Evolutionary conservation across 495 filamentous ascomycete species (phyloP), one percentile per base, ranked within the genome.

Genomic region (Amniculicola lignicola): DNA sequence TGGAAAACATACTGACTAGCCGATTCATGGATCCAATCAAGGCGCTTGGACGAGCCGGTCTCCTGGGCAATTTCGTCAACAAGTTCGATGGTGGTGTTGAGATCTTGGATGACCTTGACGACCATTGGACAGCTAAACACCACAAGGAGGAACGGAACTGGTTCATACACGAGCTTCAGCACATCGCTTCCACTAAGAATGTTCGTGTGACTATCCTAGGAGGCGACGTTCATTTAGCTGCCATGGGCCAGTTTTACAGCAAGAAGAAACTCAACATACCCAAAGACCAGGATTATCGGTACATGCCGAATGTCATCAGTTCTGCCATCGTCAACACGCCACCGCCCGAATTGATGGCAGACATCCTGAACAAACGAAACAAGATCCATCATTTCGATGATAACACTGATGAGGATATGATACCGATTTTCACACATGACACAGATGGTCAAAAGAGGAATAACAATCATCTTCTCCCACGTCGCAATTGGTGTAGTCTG

Each of bases 91-190:
- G 89, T 47, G 90, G 89, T 37, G 87, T 95, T 4, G 94, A 96
- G 70, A 88, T 98, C 14, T 77, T 95, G 23, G 93, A 97, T 70
- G 89, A 94, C 66, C 75, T 94, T 9, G 87, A 90, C 61, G 93
- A 98, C 69, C 92, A 97, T 66, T 98, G 93, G 93, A 95, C 93
- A 2, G 91, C 93, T 18, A 94, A 88, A 63, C 85, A 90, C 64
- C 89, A 96, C 71, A 97, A 97, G 67, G 70, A 74, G 10, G 93
- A 98, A 72, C 81, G 93, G 25, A 87, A 83, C 59, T 86, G 86
- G 74, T 79, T 96, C 59, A 82, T 98, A 28, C 83, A 92, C 63
- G 88, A 94, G 51, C 77, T 98, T 14, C 93, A 98, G 67, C 85
- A 90, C 60, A 74, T 97, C 40, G 91, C 94, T 12, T 88, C 85